Base-by-base conservation (phyloP, 768 basidiomycete species). In the Lactarius hatsudake region DNA sequence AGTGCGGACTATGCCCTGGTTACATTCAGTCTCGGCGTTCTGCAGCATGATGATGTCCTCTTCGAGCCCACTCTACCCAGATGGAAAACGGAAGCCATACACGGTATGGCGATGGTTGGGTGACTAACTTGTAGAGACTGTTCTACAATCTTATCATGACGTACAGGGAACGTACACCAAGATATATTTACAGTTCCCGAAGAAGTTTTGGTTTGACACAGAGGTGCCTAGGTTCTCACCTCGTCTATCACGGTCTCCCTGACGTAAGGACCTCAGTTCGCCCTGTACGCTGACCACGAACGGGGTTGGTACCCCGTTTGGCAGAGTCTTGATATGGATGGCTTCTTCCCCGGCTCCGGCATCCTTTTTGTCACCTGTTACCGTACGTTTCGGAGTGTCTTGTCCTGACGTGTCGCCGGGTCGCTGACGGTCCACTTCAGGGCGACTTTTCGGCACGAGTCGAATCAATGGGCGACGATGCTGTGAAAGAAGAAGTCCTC, bases 21-120 rank as follows among this genome's bases (percentile, higher is more conserved):
- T 68, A 90, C 89, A 0, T 90, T 90, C 76, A 89, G 87, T 67
- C 73, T 88, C 1, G 89, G 89, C 0, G 89, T 90, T 8, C 77
- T 90, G 62, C 89, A 90, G 75, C 79, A 87, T 64, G 76, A 81
- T 36, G 87, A 88, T 66, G 83, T 90, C 5, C 65, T 61, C 3
- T 90, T 88, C 69, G 72, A 81, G 51, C 88, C 88, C 2, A 28
- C 75, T 10, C 73, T 89, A 23, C 88, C 87, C 72, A 77, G 71
- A 12, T 89, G 82, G 79, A 89, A 89, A 72, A 64, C 78, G n/a
- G 87, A 89, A 64, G 87, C 87, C 5, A 84, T 89, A 43, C 81
- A 84, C 38, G 82, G 81, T 64, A 83, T 88, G 75, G 78, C 79
- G 15, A 88, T 89, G 88, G 86, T 82, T 34, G 56, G 40, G 8